Percentiles rank a stretch among this genome's conserved stretches.
Conservation (phyloP, 1,139 yeast genomes). For the Candida sanyaensis region DNA sequence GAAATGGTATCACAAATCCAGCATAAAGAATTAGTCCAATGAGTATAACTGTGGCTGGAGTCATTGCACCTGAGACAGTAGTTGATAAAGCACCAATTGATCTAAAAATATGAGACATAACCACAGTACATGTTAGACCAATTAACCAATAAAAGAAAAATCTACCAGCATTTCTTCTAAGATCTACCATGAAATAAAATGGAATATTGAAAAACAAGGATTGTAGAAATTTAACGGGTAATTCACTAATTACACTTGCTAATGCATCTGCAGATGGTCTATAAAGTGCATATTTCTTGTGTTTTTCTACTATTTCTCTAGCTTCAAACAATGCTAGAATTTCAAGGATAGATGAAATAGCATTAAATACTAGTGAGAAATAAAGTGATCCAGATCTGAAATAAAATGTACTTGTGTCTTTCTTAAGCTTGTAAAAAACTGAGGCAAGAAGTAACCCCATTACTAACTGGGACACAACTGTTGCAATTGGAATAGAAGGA, state of each 20-base stretch:
- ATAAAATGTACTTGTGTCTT: constrained; percentile 52
- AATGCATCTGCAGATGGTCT: constrained; percentile 67
- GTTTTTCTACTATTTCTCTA: constrained; percentile 62
- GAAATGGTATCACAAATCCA: constrained; percentile 60
- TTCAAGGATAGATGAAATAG: constrained; percentile 59
- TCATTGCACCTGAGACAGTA: constrained; percentile 58
- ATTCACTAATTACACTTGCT: constrained; percentile 56
- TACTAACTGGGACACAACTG: constrained; percentile 26
- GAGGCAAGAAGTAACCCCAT: constrained; percentile 45
- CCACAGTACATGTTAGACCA: constrained; percentile 44
- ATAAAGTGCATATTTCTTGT: constrained; percentile 61
- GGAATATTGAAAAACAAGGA: constrained; percentile 47
- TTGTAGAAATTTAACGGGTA: constrained; percentile 54
- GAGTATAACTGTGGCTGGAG: constrained; percentile 58
- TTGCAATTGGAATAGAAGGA: constrained; percentile 29
- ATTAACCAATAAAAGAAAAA: constrained; percentile 55
- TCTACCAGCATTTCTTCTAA: constrained; percentile 59
- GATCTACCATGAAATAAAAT: constrained; percentile 58
- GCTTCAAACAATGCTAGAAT: constrained; percentile 56
- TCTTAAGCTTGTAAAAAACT: constrained; percentile 51
- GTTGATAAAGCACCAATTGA: constrained; percentile 58
- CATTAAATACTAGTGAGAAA: constrained; percentile 57
- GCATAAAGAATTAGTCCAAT: constrained; percentile 55
- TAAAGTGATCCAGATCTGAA: constrained; percentile 2
- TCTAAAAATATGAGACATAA: constrained; percentile 60